Evolutionary conservation across 306 rosid species (phyloP), one percentile per base, ranked within the genome.

Genomic region (Lithocarpus polystachyus): DNA sequence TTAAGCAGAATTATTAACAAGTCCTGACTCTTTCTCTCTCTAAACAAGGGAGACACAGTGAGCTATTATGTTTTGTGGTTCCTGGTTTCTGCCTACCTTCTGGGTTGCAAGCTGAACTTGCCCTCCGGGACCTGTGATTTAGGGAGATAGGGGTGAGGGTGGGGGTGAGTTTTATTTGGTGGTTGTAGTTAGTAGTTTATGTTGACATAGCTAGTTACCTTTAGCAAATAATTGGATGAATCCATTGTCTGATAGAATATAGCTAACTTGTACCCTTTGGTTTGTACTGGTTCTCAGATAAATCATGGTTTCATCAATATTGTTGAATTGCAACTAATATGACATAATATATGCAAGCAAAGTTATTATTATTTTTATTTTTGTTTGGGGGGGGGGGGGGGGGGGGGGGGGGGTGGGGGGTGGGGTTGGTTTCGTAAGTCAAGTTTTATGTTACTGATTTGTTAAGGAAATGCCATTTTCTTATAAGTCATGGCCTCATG

Each of bases 391-490:
- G 35, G 43, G 10, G 10, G 45, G 0, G 43, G 45, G 45, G 10
- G 45, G 31, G 31, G 31, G 35, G 43, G 10, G 10, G 45, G 0
- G 43, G 45, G 45, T n/a, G n/a, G 29, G 29, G 29, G 29, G 29
- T 28, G 29, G 29, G 11, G 45, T 8, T 37, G 45, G 45, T 8
- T 37, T 37, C 7, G 45, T 37, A 37, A 37, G 45, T 37, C 45
- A 37, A 37, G 45, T 56, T 43, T 67, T 60, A 52, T 48, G 28
- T 75, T 73, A 77, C 80, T 72, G 73, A 75, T 68, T 82, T 29
- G 53, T 31, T 43, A 65, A 67, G 31, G 4, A 22, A 77, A 82
- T 51, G 78, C 13, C 53, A 48, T 48, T 48, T 48, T 48, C 53
- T 48, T 48, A 48, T 3, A 12, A 48, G 24, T 29, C 60, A 23